Base-by-base conservation (phyloP, 176 grass and related monocot genomes). In the Aegilops bicornis region DNA sequence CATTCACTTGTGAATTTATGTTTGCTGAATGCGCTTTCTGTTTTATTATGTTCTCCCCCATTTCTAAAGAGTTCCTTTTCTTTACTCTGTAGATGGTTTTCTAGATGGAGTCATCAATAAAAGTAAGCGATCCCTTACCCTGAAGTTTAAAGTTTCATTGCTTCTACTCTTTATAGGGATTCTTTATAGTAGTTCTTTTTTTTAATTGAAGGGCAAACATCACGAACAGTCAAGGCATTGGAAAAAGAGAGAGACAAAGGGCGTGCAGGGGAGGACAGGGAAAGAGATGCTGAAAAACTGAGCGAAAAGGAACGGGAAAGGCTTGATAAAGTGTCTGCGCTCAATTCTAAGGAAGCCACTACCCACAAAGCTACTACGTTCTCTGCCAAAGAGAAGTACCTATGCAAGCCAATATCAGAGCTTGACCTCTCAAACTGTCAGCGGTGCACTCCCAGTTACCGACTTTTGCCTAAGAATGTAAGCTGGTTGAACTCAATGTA, bases 391-490 rank as follows among this genome's bases (percentile, higher is more conserved):
- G 93, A 92, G 58, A 92, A 95, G 70, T 89, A 91, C 80, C 9
- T 93, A 29, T 91, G 80, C 86, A 95, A 95, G 71, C 93, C 93
- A 60, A 91, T 95, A 74, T 92, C 93, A 19, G 93, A 95, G 30
- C 93, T 95, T 68, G 93, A 95, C 43, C 86, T 95, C 27, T 95
- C 93, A 52, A 89, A 83, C 71, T 95, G 91, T 90, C 88, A 88
- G 64, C 86, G 84, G 16, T 95, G 93, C 80, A 95, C 89, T 61
- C 91, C 93, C 54, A 95, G 93, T 74, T 95, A 95, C 78, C 89
- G 93, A 20, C 93, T 93, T 87, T 59, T 95, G 20, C 93, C 93
- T n/a, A 95, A 95, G 87, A 87, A 87, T 72, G 93, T 95, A 81
- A 91, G 87, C 52, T 32, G 27, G 32, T 82, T 67, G 43, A 77